Conservation (phyloP, 805 yeast genomes). For the Candida piceae region DNA sequence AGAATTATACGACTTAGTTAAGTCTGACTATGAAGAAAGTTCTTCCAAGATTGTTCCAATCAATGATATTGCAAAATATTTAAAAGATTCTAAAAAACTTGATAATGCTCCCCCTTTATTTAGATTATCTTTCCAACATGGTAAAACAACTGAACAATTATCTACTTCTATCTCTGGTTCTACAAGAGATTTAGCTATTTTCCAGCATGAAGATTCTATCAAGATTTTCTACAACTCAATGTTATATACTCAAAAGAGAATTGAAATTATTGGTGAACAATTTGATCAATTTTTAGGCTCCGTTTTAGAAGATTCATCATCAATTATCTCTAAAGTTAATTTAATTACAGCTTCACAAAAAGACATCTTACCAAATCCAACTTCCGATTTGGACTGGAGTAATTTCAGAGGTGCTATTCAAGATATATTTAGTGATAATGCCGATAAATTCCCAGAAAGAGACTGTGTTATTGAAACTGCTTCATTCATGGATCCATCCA, state of each 20-base stretch:
- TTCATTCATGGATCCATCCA: constrained; percentile 49
- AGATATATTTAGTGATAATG: constrained; percentile 87
- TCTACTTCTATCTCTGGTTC: constrained; percentile 47
- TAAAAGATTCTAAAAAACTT: constrained; percentile 44
- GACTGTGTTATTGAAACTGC: constrained; percentile 92
- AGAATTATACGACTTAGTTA: constrained; percentile 45
- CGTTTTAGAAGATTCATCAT: constrained; percentile 32
- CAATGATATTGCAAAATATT: constrained; percentile 47
- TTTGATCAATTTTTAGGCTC: constrained; percentile 46
- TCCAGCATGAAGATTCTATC: constrained; percentile 33
- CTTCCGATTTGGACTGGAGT: constrained; percentile 80
- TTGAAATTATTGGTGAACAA: constrained; percentile 69
- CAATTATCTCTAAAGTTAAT: constrained; percentile 53
- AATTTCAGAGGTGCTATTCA: constrained; percentile 94
- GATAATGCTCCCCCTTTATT: constrained; percentile 61
- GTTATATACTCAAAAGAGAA: constrained; percentile 65
- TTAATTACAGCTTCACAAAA: constrained; percentile 66
- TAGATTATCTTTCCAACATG: constrained; percentile 53
- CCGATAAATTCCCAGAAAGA: constrained; percentile 77
- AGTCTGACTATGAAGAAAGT: constrained; percentile 34
- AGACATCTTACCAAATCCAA: constrained; percentile 77
- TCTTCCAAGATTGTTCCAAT: constrained; percentile 40
- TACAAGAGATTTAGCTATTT: constrained; percentile 60
- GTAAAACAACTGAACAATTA: constrained; percentile 35
- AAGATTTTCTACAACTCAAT: constrained; percentile 67